These are phyloP conservation scores for Jatropha curcas DNA, from an alignment of 345 rosid species.

Conservation along the genomic window DNA sequence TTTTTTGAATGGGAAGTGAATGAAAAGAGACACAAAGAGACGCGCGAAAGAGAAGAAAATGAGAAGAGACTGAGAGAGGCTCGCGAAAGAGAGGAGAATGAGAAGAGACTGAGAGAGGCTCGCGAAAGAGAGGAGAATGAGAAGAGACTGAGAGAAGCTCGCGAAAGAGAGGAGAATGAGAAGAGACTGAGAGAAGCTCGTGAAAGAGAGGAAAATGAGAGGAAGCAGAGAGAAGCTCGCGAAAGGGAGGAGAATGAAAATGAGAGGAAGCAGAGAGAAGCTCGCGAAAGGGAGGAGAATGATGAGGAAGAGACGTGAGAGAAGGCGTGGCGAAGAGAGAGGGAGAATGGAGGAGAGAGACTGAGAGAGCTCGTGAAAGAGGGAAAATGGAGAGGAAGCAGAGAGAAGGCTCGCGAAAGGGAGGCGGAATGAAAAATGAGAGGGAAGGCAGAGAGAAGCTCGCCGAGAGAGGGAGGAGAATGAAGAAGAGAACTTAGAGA, in stretches of 20 bases:
- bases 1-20: conserved; percentile 70
- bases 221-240: conserved; percentile 31
- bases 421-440: no score
- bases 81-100: conserved; percentile 43
- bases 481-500: no score
- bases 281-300: conserved; percentile 9
- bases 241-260: conserved; percentile 25
- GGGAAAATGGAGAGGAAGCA: conserved; percentile 30
- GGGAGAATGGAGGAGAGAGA: conserved; percentile 24
- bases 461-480: no score
- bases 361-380: conserved; percentile 26
- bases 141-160: conserved; percentile 33
- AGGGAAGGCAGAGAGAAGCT: conserved; percentile 38
- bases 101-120: conserved; percentile 37
- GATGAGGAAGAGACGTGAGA: conserved; percentile 16
- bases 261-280: conserved; percentile 1
- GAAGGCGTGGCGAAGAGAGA: conserved; percentile 24
- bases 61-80: conserved; percentile 36
- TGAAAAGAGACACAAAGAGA: conserved; percentile 36
- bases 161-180: conserved; percentile 24
- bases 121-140: conserved; percentile 31
- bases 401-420: conserved; percentile 31
- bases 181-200: conserved; percentile 19
- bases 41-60: conserved; percentile 30
- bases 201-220: conserved; percentile 28